Evolutionary conservation across 2,329 filamentous ascomycete genomes (phyloP), one percentile per base, ranked within the genome.

Genomic region (Colletotrichum gloeosporioides): DNA sequence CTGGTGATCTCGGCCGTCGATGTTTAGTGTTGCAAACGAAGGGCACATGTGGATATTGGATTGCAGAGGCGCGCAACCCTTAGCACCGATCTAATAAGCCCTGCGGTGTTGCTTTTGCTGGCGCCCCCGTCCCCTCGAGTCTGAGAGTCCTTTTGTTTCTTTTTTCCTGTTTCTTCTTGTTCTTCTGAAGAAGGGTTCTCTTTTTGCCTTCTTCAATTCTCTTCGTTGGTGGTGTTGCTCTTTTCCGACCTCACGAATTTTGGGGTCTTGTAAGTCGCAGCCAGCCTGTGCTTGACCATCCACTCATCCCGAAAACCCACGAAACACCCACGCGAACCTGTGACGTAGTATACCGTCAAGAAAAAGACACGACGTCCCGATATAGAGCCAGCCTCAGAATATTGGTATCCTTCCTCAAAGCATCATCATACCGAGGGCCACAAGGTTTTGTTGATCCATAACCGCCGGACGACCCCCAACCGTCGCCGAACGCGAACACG

Each of bases 251-350:
- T 53, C n/a, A 12, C 44, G 44, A 53, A 4, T 49, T 36, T 22
- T n/a, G 18, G n/a, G 16, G 13, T 34, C 18, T 49, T 29, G 22
- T 44, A 55, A 62, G 44, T 49, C 44, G 49, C 72, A 71, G 72
- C 72, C 68, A 64, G 66, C 66, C 72, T 75, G 72, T 49, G 72
- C 72, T 61, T 49, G 15, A n/a, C 6, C 9, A 53, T 18, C 39
- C 69, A 22, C 4, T 36, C 29, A 39, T 32, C 18, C 36, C 65
- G 29, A 55, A 12, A 13, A 34, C 32, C 16, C 57, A 8, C 25
- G 31, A 69, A 62, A 69, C 39, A 44, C 39, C 18, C 27, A 16
- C 12, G 53, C 53, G 53, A n/a, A 57, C 10, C 12, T 15, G 53
- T 57, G 53, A 57, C 53, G 53, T 59, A 27, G 4, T 59, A 27